Evolutionary conservation across 106 monocot genomes (phyloP), one percentile per base, ranked within the genome.

Genomic region (Chionographis japonica): DNA sequence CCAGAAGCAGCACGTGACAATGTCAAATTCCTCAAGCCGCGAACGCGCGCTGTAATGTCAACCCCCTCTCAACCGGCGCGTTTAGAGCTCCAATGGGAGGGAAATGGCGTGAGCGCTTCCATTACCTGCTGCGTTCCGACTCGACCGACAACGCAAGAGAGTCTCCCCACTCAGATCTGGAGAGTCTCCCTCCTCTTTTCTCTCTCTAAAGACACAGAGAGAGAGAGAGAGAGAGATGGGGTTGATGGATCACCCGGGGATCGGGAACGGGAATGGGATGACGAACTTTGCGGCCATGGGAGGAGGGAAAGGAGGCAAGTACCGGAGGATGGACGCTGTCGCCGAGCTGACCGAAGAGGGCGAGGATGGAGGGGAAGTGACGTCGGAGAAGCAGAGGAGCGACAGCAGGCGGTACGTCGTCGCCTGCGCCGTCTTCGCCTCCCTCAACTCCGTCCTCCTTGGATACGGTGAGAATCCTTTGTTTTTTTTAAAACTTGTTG

Each of bases 381-480:
- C 20, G 16, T 37, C 55, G 13, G 12, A 40, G 60, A 6, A 27
- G 20, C 19, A 42, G 43, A 61, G 50, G 51, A 75, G 57, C 56
- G 53, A 69, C 13, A 72, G 66, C 37, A 80, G 76, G 74, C 74
- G 87, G 69, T 98, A 87, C 69, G 93, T 98, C 39, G 67, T 93
- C 53, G 93, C 85, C 36, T 98, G 93, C 61, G 89, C 92, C 58
- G 13, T 98, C 68, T 98, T 98, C 63, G 98, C 98, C 35, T 98
- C 98, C 36, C 85, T 98, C 77, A 98, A 98, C 59, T 87, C 87
- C 38, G 90, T 93, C 6, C 98, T 98, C 16, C 98, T 98, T 71
- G 98, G 98, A 20, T 98, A 98, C 50, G 98, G 98, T 98, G 62
- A 80, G 75, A 55, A 13, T 57, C 54, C 3, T 65, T 58, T 41